phyloP scores from a whole-genome alignment of 371 early-diverging fungal genomes.

The Mortierella sp. region DNA sequence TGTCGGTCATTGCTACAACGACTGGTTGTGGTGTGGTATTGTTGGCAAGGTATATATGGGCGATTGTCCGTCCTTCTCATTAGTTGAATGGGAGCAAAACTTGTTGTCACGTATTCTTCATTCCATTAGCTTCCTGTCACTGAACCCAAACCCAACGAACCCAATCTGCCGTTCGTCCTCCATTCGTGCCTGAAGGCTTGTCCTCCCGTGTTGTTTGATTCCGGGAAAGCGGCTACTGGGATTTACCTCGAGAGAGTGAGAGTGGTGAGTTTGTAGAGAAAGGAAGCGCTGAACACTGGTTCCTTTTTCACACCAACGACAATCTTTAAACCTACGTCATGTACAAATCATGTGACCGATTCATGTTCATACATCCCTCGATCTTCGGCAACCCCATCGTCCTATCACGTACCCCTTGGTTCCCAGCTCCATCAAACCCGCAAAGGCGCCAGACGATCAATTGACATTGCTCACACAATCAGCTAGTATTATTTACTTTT shows the following conservation, averaged over 20 bases:
- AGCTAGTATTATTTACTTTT: not conserved
- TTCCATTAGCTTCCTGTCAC: not conserved
- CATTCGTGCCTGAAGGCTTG: not conserved
- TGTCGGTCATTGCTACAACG: too few relatives aligned
- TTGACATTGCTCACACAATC: not conserved
- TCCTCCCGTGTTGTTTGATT: not conserved
- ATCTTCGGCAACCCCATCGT: not conserved
- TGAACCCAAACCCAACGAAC: not conserved
- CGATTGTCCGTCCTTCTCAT: too few relatives aligned
- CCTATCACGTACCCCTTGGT: not conserved
- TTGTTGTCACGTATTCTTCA: not conserved
- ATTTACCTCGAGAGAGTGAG: not conserved
- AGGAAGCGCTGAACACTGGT: not conserved
- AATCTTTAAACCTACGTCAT: not conserved
- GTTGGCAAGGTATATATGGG: too few relatives aligned
- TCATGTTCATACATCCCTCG: not conserved
- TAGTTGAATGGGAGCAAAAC: not conserved
- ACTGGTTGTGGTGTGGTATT: too few relatives aligned
- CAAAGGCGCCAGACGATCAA: not conserved
- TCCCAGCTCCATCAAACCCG: not conserved
- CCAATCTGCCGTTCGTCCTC: too few relatives aligned
- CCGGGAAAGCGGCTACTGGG: not conserved
- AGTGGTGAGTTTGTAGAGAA: not conserved
- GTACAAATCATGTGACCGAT: not conserved
- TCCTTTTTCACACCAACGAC: not conserved